A percentile compares a stretch with the other conserved stretches of the same genome.
These are phyloP conservation scores for Malus fusca DNA, from an alignment of 306 rosid species.

Conservation along the genomic window DNA sequence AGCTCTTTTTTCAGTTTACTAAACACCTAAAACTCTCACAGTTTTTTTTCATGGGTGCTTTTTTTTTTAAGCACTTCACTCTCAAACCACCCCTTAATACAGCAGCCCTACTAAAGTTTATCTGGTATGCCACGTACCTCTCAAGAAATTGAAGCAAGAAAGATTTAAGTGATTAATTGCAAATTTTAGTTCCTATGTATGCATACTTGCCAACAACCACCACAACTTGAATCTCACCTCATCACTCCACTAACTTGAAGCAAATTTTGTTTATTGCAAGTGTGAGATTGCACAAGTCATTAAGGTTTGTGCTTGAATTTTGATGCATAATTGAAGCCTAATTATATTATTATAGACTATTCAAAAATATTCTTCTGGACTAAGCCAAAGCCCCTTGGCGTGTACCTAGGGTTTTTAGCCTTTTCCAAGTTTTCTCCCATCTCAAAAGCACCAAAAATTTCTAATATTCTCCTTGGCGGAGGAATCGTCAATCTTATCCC, in stretches of 20 bases:
- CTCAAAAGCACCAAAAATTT: slow-evolving; percentile 24
- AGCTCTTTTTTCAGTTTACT: too few species aligned
- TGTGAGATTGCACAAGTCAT: slow-evolving; percentile 5
- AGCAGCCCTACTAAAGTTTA: too few species aligned
- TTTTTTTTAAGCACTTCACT: too few species aligned
- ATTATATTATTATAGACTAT: not conserved
- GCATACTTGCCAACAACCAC: slow-evolving; percentile 10
- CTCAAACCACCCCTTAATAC: too few species aligned
- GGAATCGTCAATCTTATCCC: slow-evolving; percentile 38
- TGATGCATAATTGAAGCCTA: slow-evolving; percentile 11
- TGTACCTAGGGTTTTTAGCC: slow-evolving; percentile 20
- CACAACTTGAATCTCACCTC: not conserved
- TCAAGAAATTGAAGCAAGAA: not conserved
- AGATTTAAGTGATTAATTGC: slow-evolving; percentile 13
- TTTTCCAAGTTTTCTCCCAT: slow-evolving; percentile 9
- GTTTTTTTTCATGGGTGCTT: too few species aligned
- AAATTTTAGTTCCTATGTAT: slow-evolving; percentile 15
- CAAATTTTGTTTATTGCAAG: slow-evolving; percentile 3
- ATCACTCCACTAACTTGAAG: not conserved
- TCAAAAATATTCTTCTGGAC: not conserved
- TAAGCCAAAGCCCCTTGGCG: slow-evolving; percentile 7
- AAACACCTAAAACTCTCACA: too few species aligned
- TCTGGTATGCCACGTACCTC: not conserved
- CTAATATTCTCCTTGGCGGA: slow-evolving; percentile 38
- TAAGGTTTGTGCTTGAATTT: not conserved